phyloP scores from a whole-genome alignment of 148 eudicot species.

The Arbutus unedo region DNA sequence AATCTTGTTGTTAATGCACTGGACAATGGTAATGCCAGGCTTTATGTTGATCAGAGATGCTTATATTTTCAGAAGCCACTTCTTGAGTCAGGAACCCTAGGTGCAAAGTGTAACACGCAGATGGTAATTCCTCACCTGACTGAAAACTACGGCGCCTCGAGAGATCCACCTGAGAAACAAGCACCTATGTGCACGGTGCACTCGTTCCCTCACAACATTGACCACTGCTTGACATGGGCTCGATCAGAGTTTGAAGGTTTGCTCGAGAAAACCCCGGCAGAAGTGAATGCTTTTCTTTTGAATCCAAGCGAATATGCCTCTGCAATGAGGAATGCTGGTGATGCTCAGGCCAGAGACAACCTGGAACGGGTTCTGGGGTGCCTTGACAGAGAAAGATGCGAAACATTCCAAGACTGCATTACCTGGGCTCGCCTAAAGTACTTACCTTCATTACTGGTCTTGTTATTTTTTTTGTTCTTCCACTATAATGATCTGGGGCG shows the following conservation, averaged over 20 bases:
- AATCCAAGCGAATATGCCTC: conserved; percentile 65
- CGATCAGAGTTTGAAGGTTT: conserved; percentile 87
- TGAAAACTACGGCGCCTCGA: conserved; percentile 93
- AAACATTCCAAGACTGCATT: conserved; percentile 78
- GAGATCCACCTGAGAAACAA: conserved; percentile 95
- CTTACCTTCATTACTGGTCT: background rate
- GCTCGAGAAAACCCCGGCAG: conserved; percentile 86
- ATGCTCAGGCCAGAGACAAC: conserved; percentile 87
- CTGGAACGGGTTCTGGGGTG: conserved; percentile 76
- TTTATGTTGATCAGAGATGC: conserved; percentile 88
- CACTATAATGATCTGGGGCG: no score
- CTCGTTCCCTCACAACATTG: conserved; percentile 90
- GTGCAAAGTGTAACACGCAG: conserved; percentile 92
- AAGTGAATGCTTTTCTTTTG: conserved; percentile 79
- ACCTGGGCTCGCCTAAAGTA: conserved; percentile 89
- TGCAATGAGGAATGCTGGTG: conserved; percentile 77
- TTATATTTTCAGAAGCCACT: conserved; percentile 90
- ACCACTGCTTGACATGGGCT: conserved; percentile 96
- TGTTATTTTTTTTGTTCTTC: background rate
- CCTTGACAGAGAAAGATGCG: conserved; percentile 73
- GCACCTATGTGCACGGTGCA: conserved; percentile 97
- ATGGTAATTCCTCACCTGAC: conserved; percentile 93
- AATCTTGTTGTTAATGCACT: conserved; percentile 70
- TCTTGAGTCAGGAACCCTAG: conserved; percentile 90
- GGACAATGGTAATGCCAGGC: conserved; percentile 89